Percentiles rank a stretch among this genome's conserved stretches.
These are phyloP conservation scores for Cryoendolithus antarcticus DNA, from an alignment of 2,329 filamentous ascomycete genomes.

Conservation along the genomic window DNA sequence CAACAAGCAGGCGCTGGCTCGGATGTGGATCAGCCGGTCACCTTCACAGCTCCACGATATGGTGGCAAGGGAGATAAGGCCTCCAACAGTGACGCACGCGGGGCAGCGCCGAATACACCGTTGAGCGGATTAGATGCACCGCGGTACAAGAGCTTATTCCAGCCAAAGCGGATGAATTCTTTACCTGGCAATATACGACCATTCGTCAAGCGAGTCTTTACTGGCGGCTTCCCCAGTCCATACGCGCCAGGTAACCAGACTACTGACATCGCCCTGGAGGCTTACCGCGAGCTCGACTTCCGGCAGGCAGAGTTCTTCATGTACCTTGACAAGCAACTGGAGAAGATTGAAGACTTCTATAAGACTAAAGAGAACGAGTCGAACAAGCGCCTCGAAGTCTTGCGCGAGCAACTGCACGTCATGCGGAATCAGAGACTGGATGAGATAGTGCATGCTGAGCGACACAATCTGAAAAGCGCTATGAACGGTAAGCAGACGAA, in stretches of 20 bases:
- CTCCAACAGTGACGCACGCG: background rate
- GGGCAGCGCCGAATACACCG: conserved; percentile 11
- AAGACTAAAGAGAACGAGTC: conserved; percentile 78
- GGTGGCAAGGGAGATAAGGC: too few relatives aligned
- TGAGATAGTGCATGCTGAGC: conserved; percentile 48
- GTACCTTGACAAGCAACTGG: conserved; percentile 71
- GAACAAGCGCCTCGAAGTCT: conserved; percentile 52
- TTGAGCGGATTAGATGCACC: background rate
- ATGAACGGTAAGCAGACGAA: too few relatives aligned
- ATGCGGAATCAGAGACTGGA: conserved; percentile 76
- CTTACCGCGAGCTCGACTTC: conserved; percentile 53
- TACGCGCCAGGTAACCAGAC: conserved; percentile 16
- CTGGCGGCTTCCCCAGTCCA: conserved; percentile 4
- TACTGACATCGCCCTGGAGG: conserved; percentile 38
- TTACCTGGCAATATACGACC: conserved; percentile 16
- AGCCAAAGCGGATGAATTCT: conserved; percentile 29
- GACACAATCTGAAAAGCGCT: conserved; percentile 15
- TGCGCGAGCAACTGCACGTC: conserved; percentile 79
- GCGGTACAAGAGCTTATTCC: background rate
- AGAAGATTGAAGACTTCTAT: conserved; percentile 91
- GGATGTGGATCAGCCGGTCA: conserved; percentile 6
- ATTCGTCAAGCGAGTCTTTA: conserved; percentile 16
- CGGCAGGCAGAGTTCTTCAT: conserved; percentile 74
- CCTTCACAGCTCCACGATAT: conserved; percentile 4
- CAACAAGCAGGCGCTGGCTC: conserved; percentile 1